phyloP scores from a whole-genome alignment of 352 stramenopile genomes.

The Phytophthora palmivora region DNA sequence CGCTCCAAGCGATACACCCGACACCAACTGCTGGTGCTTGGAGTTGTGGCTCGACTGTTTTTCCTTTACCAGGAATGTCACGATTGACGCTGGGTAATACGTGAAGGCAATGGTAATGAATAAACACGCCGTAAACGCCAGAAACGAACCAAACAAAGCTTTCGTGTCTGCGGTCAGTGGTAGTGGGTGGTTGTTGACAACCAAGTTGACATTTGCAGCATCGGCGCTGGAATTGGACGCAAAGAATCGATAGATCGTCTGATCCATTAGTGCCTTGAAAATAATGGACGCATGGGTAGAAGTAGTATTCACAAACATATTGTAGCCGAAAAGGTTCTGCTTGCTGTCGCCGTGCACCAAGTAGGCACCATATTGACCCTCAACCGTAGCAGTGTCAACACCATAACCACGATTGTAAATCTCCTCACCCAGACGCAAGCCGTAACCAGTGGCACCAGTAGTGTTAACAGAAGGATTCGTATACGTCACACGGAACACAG shows the following conservation, averaged over 20 bases:
- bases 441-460: slow-evolving; percentile 52
- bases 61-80: slow-evolving; percentile 97
- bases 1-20: slow-evolving; percentile 90
- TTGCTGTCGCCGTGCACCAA: slow-evolving; percentile 52
- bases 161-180: slow-evolving; percentile 55
- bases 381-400: slow-evolving; percentile 15
- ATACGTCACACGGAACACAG: slow-evolving; percentile 64
- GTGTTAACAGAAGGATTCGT: slow-evolving; percentile 54
- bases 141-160: slow-evolving; percentile 54
- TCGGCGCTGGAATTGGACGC: slow-evolving; percentile 33
- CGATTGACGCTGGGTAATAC: slow-evolving; percentile 93
- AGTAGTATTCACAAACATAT: slow-evolving; percentile 73
- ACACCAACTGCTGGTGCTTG: slow-evolving; percentile 97
- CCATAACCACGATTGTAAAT: slow-evolving; percentile 62
- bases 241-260: slow-evolving; percentile 68
- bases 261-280: slow-evolving; percentile 72
- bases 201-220: slow-evolving; percentile 38
- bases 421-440: slow-evolving; percentile 51
- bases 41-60: slow-evolving; percentile 90
- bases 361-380: slow-evolving; percentile 60
- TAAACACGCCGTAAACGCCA: slow-evolving; percentile 78
- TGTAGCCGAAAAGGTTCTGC: slow-evolving; percentile 65
- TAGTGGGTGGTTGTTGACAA: slow-evolving; percentile 62
- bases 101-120: slow-evolving; percentile 93
- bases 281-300: slow-evolving; percentile 57